Evolutionary conservation across 495 filamentous ascomycete genomes (phyloP).

Genomic region (Trichoderma erinaceum): DNA sequence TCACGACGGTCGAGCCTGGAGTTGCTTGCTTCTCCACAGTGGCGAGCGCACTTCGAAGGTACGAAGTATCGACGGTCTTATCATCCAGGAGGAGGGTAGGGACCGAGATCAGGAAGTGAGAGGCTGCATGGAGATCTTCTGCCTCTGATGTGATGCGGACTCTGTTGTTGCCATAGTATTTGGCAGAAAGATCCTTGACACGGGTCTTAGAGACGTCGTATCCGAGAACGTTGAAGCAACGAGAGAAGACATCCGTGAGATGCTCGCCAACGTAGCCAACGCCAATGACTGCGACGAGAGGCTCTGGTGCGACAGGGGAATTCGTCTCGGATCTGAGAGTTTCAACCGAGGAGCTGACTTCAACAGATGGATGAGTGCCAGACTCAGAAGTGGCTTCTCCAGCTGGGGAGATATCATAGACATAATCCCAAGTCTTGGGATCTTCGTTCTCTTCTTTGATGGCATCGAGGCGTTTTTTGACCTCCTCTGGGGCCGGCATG

Average conservation of each 20-base stretch:
- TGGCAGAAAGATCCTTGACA: slow-evolving; percentile 18
- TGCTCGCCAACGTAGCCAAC: slow-evolving; percentile 35
- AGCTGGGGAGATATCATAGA: too few relatives aligned
- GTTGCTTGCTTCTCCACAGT: slow-evolving; percentile 27
- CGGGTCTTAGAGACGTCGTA: slow-evolving; percentile 30
- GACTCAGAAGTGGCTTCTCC: too few relatives aligned
- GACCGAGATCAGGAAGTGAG: slow-evolving; percentile 35
- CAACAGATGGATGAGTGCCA: too few relatives aligned
- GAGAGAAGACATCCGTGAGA: slow-evolving; percentile 28
- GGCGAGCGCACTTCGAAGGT: slow-evolving; percentile 25
- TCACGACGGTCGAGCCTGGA: slow-evolving; percentile 29
- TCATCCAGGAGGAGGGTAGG: slow-evolving; percentile 31
- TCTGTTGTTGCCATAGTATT: slow-evolving; percentile 17
- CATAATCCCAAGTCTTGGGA: too few relatives aligned
- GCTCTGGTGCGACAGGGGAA: slow-evolving; percentile 10
- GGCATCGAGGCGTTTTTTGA: too few relatives aligned
- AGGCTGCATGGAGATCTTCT: slow-evolving; percentile 22
- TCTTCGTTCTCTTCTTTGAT: too few relatives aligned
- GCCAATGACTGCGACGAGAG: slow-evolving; percentile 32
- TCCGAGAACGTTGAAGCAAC: slow-evolving; percentile 27
- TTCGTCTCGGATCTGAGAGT: background rate
- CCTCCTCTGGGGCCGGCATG: too few relatives aligned
- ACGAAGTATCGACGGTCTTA: slow-evolving; percentile 30
- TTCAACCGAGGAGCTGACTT: too few relatives aligned
- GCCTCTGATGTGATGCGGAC: slow-evolving; percentile 26